Evolutionary conservation across 306 rosid species (phyloP).

Genomic region (Dicorynia guianensis): DNA sequence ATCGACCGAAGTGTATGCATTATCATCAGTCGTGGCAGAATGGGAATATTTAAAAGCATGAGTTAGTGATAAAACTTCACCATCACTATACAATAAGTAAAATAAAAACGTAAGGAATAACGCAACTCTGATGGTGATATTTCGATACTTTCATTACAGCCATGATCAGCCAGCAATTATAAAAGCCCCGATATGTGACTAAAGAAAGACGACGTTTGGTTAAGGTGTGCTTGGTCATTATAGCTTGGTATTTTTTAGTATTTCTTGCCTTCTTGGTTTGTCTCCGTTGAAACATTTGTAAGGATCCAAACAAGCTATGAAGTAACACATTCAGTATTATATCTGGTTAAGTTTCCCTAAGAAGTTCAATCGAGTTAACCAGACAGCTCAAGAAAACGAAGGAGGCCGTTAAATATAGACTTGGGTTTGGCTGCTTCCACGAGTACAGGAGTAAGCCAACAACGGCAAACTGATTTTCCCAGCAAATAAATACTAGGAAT

Average conservation of each 20-base stretch:
- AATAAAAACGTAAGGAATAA: neutral
- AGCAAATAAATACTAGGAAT: neutral
- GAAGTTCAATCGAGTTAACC: slow-evolving; percentile 37
- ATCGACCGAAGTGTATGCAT: slow-evolving; percentile 16
- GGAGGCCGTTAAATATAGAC: neutral
- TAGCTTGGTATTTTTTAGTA: slow-evolving; percentile 10
- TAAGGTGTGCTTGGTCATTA: neutral
- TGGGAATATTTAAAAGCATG: slow-evolving; percentile 19
- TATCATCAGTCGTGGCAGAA: slow-evolving; percentile 12
- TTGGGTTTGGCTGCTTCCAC: neutral
- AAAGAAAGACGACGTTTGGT: neutral
- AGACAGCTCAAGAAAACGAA: slow-evolving; percentile 19
- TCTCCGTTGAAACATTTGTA: slow-evolving; percentile 11
- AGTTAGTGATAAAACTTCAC: neutral
- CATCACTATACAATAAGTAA: neutral
- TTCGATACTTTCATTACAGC: slow-evolving; percentile 49
- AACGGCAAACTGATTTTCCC: neutral
- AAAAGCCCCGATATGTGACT: slow-evolving; percentile 11
- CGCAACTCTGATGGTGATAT: slow-evolving; percentile 46
- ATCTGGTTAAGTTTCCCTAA: slow-evolving; percentile 19
- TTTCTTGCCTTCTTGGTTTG: neutral
- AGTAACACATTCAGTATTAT: slow-evolving; percentile 7
- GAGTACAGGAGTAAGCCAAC: slow-evolving; percentile 16
- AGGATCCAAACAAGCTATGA: slow-evolving; percentile 24
- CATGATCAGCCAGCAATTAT: slow-evolving; percentile 29